phyloP scores from a whole-genome alignment of 2,329 filamentous ascomycete genomes.

The Clarireedia paspali region DNA sequence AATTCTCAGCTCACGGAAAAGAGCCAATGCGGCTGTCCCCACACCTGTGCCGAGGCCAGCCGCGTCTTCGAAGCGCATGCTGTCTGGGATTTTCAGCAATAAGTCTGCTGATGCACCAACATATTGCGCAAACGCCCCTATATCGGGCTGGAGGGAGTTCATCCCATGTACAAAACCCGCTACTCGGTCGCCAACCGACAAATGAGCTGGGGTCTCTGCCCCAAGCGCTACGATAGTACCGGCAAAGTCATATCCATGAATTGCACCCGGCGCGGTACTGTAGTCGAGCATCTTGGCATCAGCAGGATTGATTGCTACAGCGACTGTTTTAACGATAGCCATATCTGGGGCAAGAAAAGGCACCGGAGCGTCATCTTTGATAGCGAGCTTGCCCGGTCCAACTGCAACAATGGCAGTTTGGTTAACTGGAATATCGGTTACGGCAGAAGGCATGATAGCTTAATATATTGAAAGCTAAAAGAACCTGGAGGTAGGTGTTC shows the following conservation, averaged over 20 bases:
- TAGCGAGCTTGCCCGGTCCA: neutral
- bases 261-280: neutral
- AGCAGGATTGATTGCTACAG: slow-evolving; percentile 1
- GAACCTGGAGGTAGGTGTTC: too few relatives aligned
- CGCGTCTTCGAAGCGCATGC: neutral
- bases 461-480: too few relatives aligned
- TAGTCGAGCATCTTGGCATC: slow-evolving; percentile 3
- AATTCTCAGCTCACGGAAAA: neutral
- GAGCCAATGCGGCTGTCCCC: neutral
- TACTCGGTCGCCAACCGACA: neutral
- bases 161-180: neutral
- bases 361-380: neutral
- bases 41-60: neutral
- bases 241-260: neutral
- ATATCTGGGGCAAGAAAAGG: neutral
- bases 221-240: neutral
- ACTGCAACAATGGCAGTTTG: neutral
- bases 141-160: neutral
- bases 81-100: neutral
- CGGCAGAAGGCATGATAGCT: neutral
- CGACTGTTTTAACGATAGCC: neutral
- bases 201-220: neutral
- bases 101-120: neutral
- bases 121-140: slow-evolving; percentile 1
- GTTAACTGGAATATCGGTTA: neutral